phyloP scores from a whole-genome alignment of 257 asterid species.

The Primulina eburnea region DNA sequence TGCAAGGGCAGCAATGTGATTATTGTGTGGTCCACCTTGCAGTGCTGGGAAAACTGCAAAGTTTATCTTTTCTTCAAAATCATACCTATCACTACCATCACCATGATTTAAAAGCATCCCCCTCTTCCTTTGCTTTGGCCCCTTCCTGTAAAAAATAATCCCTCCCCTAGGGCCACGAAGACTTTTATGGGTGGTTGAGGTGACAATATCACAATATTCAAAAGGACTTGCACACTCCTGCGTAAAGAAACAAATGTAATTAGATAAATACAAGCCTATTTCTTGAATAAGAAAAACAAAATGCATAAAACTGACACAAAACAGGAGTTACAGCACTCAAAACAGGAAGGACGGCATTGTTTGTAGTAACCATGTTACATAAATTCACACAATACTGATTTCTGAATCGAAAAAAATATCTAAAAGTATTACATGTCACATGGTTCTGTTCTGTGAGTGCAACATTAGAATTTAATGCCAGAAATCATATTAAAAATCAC shows the following conservation, averaged over 20 bases:
- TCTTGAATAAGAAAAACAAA: conserved; percentile 1
- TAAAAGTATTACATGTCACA: neutral
- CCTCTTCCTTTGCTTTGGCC: conserved; percentile 70
- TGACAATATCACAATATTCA: conserved; percentile 75
- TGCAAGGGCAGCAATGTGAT: conserved; percentile 88
- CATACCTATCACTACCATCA: conserved; percentile 68
- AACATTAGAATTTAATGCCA: neutral
- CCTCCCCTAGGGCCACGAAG: conserved; percentile 96
- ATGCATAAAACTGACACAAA: neutral
- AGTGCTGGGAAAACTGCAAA: conserved; percentile 86
- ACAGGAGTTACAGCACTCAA: conserved; percentile 14
- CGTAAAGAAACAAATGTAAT: conserved; percentile 15
- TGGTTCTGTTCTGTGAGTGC: neutral
- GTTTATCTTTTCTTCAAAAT: conserved; percentile 83
- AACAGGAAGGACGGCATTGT: conserved; percentile 1
- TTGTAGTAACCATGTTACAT: conserved; percentile 9
- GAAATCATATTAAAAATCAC: neutral
- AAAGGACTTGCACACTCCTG: conserved; percentile 81
- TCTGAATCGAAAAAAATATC: neutral
- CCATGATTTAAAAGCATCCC: conserved; percentile 72
- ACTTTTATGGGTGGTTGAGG: conserved; percentile 92
- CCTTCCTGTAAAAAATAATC: conserved; percentile 79
- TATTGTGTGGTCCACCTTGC: conserved; percentile 95
- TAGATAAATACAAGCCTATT: conserved; percentile 6
- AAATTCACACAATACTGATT: neutral